phyloP scores from a whole-genome alignment of 495 filamentous ascomycete genomes.

The Annulohypoxylon maeteangense region DNA sequence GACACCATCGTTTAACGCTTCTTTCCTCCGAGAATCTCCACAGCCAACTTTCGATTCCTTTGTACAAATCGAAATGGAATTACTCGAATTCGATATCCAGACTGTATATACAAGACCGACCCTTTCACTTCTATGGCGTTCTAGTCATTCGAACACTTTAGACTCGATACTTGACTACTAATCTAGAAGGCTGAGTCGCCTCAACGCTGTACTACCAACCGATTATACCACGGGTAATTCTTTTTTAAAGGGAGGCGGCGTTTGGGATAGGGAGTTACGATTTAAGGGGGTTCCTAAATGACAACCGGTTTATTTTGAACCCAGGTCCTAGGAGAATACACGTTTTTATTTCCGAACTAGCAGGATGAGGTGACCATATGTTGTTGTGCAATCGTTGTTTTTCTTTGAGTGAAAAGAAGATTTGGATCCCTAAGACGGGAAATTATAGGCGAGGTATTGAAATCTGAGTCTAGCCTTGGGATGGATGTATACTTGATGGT shows the following conservation, averaged over 20 bases:
- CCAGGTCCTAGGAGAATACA: conserved; percentile 2
- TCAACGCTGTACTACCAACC: conserved; percentile 3
- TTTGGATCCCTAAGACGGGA: not conserved
- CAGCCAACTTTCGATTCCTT: conserved; percentile 46
- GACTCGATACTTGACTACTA: not conserved
- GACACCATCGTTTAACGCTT: not conserved
- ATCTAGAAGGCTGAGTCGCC: conserved; percentile 4
- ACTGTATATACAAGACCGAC: conserved; percentile 5
- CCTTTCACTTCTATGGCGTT: not conserved
- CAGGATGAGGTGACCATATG: conserved; percentile 4
- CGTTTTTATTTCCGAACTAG: not conserved
- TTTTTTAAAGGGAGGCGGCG: not conserved
- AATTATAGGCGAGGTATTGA: not conserved
- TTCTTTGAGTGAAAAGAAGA: not conserved
- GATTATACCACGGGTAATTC: not conserved
- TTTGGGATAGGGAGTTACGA: conserved; percentile 2
- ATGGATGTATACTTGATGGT: not conserved
- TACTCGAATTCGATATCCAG: not conserved
- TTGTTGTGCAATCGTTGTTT: not conserved
- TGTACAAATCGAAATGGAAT: not conserved
- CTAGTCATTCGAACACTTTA: not conserved
- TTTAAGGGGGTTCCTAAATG: not conserved
- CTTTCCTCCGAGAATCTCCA: conserved; percentile 53
- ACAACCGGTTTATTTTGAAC: not conserved
- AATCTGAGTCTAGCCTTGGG: not conserved